phyloP scores from a whole-genome alignment of 306 rosid genomes.

The Quercus aquifolioides region DNA sequence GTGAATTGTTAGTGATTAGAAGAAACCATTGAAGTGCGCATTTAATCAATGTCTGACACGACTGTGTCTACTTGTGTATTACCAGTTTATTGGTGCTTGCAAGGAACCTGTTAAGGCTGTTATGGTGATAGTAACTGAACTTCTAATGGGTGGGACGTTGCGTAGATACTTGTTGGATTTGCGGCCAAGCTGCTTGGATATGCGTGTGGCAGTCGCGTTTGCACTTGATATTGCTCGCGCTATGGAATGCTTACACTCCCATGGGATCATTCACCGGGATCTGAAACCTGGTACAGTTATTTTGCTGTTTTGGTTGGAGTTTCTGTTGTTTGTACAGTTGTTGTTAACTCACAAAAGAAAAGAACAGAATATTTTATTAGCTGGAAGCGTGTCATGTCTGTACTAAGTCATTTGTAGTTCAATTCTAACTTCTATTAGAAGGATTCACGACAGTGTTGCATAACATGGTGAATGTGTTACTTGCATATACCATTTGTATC shows the following conservation, averaged over 20 bases:
- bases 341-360: neutral
- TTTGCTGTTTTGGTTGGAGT: neutral
- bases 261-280: conserved; percentile 95
- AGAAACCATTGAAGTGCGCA: neutral
- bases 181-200: conserved; percentile 78
- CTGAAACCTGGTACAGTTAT: conserved; percentile 76
- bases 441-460: neutral
- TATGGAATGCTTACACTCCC: conserved; percentile 87
- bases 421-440: neutral
- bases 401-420: neutral
- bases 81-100: conserved; percentile 95
- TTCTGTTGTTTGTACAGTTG: neutral
- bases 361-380: neutral
- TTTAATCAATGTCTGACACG: conserved; percentile 25
- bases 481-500: neutral
- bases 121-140: conserved; percentile 95
- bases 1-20: neutral
- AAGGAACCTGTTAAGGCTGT: conserved; percentile 94
- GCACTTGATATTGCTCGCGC: conserved; percentile 90
- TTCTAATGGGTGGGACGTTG: conserved; percentile 83
- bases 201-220: conserved; percentile 61
- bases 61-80: conserved; percentile 23
- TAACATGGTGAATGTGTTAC: neutral
- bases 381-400: neutral
- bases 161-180: conserved; percentile 71